Base-by-base conservation (phyloP, 108 stramenopile species). In the Cyclotella choctawhatcheeana region DNA sequence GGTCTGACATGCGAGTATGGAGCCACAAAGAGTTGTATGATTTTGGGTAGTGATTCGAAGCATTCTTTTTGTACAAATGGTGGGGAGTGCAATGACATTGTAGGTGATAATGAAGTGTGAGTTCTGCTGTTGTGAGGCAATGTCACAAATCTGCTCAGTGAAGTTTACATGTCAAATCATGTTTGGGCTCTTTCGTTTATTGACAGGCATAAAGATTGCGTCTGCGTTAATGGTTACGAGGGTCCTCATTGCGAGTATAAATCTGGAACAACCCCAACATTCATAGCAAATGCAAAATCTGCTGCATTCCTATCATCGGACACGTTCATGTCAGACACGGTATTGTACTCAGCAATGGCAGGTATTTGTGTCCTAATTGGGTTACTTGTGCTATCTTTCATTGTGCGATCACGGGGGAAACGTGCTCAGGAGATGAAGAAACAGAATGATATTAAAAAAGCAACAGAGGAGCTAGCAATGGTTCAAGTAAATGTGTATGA, bases 61-160 rank as follows among this genome's bases (percentile, higher is more conserved):
- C 84, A 77, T 61, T 77, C 82, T n/a, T 88, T 86, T 72, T 88
- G 88, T 61, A 84, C 77, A 32, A 88, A 88, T 60, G 81, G 69
- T 17, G 88, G 88, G 37, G 67, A 55, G n/a, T 88, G 88, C 59
- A 20, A 31, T 18, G 77, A 58, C 1, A 60, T 73, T 6, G 65
- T 85, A 7, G 52, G 60, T 18, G 56, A 72, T 26, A 82, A 71
- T 31, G 66, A 84, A 55, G 37, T 31, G 65, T 64, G 45, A 47
- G 64, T 64, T 48, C 44, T 24, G 5, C 14, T 1, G 40, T 4
- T 25, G 21, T 43, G 31, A n/a, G n/a, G n/a, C n/a, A n/a, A n/a
- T n/a, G n/a, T n/a, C n/a, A n/a, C n/a, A n/a, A n/a, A n/a, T n/a
- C n/a, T n/a, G n/a, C n/a, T n/a, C n/a, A n/a, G n/a, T n/a, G n/a